Evolutionary conservation across 495 filamentous ascomycete genomes (phyloP).

Genomic region (Schizothecium vesticola): DNA sequence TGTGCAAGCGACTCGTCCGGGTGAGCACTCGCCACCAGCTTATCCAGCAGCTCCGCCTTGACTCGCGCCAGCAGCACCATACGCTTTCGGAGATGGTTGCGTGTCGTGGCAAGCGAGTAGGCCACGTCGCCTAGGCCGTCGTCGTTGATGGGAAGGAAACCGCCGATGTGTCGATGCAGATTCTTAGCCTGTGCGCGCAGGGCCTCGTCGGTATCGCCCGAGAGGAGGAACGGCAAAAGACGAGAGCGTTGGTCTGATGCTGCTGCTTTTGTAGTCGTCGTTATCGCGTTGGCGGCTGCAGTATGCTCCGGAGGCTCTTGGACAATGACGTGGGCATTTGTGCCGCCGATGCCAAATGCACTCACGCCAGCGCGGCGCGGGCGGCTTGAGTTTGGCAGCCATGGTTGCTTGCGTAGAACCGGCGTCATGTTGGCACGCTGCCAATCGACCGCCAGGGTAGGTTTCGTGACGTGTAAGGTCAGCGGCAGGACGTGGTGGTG

Average conservation of each 20-base stretch:
- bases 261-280: no score
- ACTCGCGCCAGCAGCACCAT: constrained; percentile 11
- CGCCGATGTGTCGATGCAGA: constrained; percentile 13
- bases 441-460: constrained; percentile 21
- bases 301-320: constrained; percentile 15
- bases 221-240: constrained; percentile 19
- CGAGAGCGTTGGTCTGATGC: background rate
- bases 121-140: constrained; percentile 18
- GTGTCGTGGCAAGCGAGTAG: constrained; percentile 24
- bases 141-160: no score
- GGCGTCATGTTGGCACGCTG: constrained; percentile 9
- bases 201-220: constrained; percentile 15
- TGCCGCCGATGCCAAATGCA: constrained; percentile 31
- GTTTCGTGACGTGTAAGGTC: constrained; percentile 16
- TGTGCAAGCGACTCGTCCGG: constrained; percentile 2
- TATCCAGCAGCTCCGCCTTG: constrained; percentile 10
- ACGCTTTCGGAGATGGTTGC: constrained; percentile 18
- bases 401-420: constrained; percentile 10
- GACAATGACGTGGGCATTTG: constrained; percentile 29
- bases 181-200: constrained; percentile 15
- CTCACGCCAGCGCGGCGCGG: constrained; percentile 22
- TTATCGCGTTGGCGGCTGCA: background rate
- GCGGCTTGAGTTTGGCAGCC: constrained; percentile 6
- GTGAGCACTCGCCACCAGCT: no score
- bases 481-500: constrained; percentile 10